Evolutionary conservation across 352 stramenopile species (phyloP).

Genomic region (Pythium phragmitis): DNA sequence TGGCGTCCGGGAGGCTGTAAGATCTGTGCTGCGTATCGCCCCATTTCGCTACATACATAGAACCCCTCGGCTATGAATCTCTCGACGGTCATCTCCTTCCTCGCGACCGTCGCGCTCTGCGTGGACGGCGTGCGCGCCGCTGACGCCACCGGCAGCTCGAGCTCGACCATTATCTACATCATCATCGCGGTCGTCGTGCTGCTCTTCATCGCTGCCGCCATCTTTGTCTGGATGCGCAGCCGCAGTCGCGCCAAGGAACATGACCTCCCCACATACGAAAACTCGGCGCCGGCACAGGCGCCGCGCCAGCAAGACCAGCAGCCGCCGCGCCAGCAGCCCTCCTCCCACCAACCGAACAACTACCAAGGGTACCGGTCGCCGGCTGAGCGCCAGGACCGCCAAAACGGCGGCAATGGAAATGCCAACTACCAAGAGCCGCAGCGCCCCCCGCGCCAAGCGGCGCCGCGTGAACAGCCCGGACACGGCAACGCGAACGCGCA

Average conservation of each 20-base stretch:
- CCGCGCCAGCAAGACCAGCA: background rate
- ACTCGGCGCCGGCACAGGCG: background rate
- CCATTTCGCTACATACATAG: slow-evolving; percentile 1
- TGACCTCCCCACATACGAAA: slow-evolving; percentile 10
- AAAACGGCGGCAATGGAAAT: slow-evolving; percentile 2
- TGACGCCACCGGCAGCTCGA: background rate
- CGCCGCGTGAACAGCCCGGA: background rate
- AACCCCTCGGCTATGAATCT: background rate
- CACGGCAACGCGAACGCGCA: slow-evolving; percentile 10
- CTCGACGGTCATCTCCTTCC: slow-evolving; percentile 14
- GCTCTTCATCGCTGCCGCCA: slow-evolving; percentile 46
- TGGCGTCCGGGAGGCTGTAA: background rate
- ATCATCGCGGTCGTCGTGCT: slow-evolving; percentile 54
- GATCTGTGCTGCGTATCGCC: background rate
- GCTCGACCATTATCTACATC: slow-evolving; percentile 51
- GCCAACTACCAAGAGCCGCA: slow-evolving; percentile 18
- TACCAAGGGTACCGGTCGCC: slow-evolving; percentile 12
- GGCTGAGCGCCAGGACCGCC: slow-evolving; percentile 4
- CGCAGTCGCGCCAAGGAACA: slow-evolving; percentile 4
- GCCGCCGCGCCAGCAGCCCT: background rate
- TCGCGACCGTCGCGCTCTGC: slow-evolving; percentile 13
- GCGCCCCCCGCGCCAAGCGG: slow-evolving; percentile 8
- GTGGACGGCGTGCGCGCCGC: slow-evolving; percentile 15
- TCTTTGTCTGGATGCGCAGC: slow-evolving; percentile 58
- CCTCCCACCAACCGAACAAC: slow-evolving; percentile 1